Evolutionary conservation across 768 basidiomycete species (phyloP).

Genomic region (Rhodotorula toruloides): DNA sequence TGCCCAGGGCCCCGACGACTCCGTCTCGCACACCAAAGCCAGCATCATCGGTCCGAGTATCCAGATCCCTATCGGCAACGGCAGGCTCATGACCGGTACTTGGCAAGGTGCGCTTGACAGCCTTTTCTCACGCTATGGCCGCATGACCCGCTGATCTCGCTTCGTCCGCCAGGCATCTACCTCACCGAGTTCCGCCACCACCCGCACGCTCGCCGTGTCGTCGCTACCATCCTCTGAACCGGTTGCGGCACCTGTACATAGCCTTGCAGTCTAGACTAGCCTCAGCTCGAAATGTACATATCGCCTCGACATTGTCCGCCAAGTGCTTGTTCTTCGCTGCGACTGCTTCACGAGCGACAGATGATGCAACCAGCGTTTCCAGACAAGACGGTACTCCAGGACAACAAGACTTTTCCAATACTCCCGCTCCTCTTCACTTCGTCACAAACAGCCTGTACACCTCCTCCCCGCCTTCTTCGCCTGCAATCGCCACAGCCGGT

Average conservation of each 20-base stretch:
- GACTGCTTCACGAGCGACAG: too few species aligned
- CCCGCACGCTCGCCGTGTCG: slow-evolving; percentile 63
- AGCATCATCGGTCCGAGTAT: slow-evolving; percentile 77
- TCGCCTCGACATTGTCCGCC: too few species aligned
- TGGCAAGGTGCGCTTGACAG: slow-evolving; percentile 68
- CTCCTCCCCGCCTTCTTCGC: not conserved
- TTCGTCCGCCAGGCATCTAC: not conserved
- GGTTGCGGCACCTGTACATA: too few species aligned
- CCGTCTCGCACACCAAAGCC: slow-evolving; percentile 86
- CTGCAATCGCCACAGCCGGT: not conserved
- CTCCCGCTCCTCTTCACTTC: not conserved
- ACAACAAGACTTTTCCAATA: too few species aligned
- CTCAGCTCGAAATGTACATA: too few species aligned
- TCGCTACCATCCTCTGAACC: slow-evolving; percentile 66
- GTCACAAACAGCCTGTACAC: slow-evolving; percentile 30
- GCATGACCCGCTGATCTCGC: not conserved
- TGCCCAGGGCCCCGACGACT: slow-evolving; percentile 45
- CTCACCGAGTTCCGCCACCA: slow-evolving; percentile 56
- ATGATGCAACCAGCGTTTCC: too few species aligned
- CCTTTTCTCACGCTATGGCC: slow-evolving; percentile 30
- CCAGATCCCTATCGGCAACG: slow-evolving; percentile 76
- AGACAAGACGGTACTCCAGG: too few species aligned
- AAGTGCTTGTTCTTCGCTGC: too few species aligned
- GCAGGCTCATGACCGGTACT: slow-evolving; percentile 70
- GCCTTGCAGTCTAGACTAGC: too few species aligned